Base-by-base conservation (phyloP, 2,329 filamentous ascomycete genomes). In the Hirsutella minnesotensis region DNA sequence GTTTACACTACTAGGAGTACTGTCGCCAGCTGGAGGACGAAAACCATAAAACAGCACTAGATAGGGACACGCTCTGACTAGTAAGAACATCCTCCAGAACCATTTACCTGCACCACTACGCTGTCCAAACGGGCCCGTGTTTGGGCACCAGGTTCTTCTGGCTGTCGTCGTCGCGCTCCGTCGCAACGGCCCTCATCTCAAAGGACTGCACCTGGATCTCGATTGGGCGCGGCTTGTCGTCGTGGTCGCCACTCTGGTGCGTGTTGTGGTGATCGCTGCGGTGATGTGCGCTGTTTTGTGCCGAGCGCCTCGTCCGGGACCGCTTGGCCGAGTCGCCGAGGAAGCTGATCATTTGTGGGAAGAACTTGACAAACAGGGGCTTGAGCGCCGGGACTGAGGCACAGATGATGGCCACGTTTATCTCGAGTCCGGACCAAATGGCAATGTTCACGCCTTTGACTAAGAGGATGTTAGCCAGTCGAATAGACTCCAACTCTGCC, bases 361-460 rank as follows among this genome's bases (percentile, higher is more conserved):
- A 51, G 39, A 49, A 38, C 22, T 53, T 54, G 22, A 52, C 49
- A 18, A 58, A 52, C 12, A 56, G 50, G 1, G 61, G 58, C 35
- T 62, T 61, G 3, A 64, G 46, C 1, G 58, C 54, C 0, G 60
- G n/a, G n/a, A n/a, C n/a, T n/a, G n/a, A n/a, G n/a, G n/a, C n/a
- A n/a, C n/a, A n/a, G n/a, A n/a, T n/a, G n/a, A n/a, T n/a, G n/a
- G n/a, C n/a, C n/a, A n/a, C n/a, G n/a, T n/a, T n/a, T n/a, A n/a
- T n/a, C n/a, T n/a, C n/a, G n/a, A n/a, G n/a, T n/a, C n/a, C n/a
- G n/a, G n/a, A n/a, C n/a, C n/a, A n/a, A n/a, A n/a, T n/a, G n/a
- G n/a, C n/a, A n/a, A n/a, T n/a, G n/a, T n/a, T n/a, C n/a, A n/a
- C n/a, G n/a, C n/a, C n/a, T 5, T 42, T 42, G 16, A 48, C 49